These are phyloP conservation scores for Colletotrichum sp. DNA, from an alignment of 2,329 filamentous ascomycete species.

Conservation along the genomic window DNA sequence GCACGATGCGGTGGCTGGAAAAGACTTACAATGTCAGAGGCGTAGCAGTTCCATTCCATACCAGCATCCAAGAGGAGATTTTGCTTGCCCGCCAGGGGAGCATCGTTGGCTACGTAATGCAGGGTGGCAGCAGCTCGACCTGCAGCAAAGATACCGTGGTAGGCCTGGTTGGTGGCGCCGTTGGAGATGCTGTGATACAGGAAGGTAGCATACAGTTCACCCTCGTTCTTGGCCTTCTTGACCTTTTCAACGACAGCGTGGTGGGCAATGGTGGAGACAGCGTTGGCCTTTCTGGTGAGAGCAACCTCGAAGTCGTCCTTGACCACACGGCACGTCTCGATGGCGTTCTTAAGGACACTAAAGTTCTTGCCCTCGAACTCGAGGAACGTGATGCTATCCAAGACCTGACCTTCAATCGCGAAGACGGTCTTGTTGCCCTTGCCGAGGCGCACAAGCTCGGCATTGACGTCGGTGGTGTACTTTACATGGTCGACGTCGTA, in stretches of 20 bases:
- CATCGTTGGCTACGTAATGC: constrained; percentile 85
- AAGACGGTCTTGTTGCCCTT: constrained; percentile 61
- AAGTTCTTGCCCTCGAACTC: constrained; percentile 57
- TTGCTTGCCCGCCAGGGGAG: constrained; percentile 72
- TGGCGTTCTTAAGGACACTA: constrained; percentile 59
- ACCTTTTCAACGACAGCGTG: constrained; percentile 66
- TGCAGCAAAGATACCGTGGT: constrained; percentile 83
- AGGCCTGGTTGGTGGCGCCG: constrained; percentile 83
- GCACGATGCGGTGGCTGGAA: neutral
- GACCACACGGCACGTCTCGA: constrained; percentile 71
- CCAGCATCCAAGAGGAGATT: constrained; percentile 87
- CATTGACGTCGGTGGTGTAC: constrained; percentile 76
- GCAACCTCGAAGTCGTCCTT: constrained; percentile 80
- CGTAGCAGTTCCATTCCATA: constrained; percentile 76
- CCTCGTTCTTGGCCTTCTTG: constrained; percentile 73
- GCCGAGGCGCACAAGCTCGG: constrained; percentile 65
- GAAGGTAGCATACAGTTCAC: constrained; percentile 83
- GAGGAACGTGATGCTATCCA: constrained; percentile 73
- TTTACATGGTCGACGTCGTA: constrained; percentile 86
- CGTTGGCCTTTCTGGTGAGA: constrained; percentile 74
- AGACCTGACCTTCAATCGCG: constrained; percentile 80
- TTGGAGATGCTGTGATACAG: constrained; percentile 76
- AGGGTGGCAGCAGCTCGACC: constrained; percentile 83
- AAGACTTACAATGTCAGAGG: constrained; percentile 62
- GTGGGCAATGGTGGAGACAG: constrained; percentile 72